These are phyloP conservation scores for Stagonosporopsis tanaceti DNA, from an alignment of 2,329 filamentous ascomycete genomes.

Conservation along the genomic window DNA sequence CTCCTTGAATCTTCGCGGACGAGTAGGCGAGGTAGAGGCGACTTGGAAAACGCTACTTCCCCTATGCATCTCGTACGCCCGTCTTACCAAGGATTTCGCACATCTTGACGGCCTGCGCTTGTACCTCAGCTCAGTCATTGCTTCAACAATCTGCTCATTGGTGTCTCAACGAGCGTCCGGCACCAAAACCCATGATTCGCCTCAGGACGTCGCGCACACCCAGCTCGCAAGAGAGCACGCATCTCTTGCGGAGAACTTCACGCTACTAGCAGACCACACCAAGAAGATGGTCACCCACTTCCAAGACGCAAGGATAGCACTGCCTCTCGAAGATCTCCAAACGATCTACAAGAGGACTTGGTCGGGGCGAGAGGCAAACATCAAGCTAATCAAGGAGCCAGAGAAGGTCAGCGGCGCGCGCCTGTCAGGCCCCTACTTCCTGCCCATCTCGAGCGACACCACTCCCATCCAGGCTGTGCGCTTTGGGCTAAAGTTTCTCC, in stretches of 20 bases:
- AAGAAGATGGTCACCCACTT: constrained; percentile 36
- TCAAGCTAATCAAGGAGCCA: constrained; percentile 32
- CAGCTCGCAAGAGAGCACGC: constrained; percentile 37
- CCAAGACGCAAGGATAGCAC: constrained; percentile 37
- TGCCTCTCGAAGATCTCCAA: constrained; percentile 49
- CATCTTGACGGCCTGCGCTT: constrained; percentile 53
- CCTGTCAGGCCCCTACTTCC: constrained; percentile 49
- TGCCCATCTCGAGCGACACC: constrained; percentile 53
- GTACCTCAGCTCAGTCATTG: constrained; percentile 52
- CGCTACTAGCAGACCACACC: constrained; percentile 39
- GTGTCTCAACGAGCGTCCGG: constrained; percentile 36
- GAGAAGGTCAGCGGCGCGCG: constrained; percentile 47
- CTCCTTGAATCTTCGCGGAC: constrained; percentile 38
- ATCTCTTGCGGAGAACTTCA: constrained; percentile 35
- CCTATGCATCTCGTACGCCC: constrained; percentile 43
- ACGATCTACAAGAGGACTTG: constrained; percentile 51
- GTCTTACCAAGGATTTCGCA: constrained; percentile 43
- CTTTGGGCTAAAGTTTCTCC: constrained; percentile 53
- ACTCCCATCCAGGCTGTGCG: constrained; percentile 55
- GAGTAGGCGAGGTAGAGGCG: constrained; percentile 43
- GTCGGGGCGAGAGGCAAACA: constrained; percentile 34
- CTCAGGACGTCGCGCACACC: constrained; percentile 33
- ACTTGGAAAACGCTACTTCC: constrained; percentile 51
- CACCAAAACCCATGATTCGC: constrained; percentile 37
- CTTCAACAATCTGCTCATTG: constrained; percentile 47